phyloP scores from a whole-genome alignment of 495 filamentous ascomycete species.

The Xanthoparmelia taractica region DNA sequence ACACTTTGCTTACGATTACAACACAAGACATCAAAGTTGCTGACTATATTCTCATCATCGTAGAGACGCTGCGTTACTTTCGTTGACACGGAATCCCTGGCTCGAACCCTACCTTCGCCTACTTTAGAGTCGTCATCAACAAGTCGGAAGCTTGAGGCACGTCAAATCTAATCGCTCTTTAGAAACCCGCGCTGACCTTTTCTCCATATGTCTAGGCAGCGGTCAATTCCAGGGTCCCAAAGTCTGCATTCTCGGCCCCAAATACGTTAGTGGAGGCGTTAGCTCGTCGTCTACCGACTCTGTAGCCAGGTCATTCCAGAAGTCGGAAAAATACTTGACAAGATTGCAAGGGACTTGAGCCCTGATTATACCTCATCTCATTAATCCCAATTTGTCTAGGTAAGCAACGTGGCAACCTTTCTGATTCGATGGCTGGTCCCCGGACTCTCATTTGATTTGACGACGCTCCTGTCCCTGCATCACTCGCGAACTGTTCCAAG shows the following conservation, averaged over 20 bases:
- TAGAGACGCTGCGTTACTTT: not conserved
- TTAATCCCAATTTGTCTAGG: conserved; percentile 13
- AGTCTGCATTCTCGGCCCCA: conserved; percentile 22
- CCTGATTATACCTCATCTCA: not conserved
- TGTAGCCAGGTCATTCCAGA: conserved; percentile 21
- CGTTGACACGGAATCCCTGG: not conserved
- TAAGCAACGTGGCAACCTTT: conserved; percentile 8
- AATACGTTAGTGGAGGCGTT: conserved; percentile 24
- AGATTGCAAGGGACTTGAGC: conserved; percentile 22
- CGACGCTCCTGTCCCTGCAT: conserved; percentile 6
- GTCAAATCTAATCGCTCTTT: not conserved
- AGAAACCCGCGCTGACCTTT: conserved; percentile 9
- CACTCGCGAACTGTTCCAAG: conserved; percentile 2
- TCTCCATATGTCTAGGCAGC: conserved; percentile 13
- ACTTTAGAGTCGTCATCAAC: not conserved
- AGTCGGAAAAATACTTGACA: conserved; percentile 8
- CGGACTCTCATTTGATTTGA: not conserved
- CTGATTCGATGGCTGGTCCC: conserved; percentile 14
- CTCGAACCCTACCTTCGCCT: not conserved
- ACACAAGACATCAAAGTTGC: not conserved
- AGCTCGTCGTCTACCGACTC: conserved; percentile 24
- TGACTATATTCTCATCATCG: not conserved
- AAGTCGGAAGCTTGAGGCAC: not conserved
- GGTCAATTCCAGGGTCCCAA: conserved; percentile 8
- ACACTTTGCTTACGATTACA: not conserved